These are phyloP conservation scores for Pseudozyma sp. DNA, from an alignment of 1,284 basidiomycete species.

Conservation along the genomic window DNA sequence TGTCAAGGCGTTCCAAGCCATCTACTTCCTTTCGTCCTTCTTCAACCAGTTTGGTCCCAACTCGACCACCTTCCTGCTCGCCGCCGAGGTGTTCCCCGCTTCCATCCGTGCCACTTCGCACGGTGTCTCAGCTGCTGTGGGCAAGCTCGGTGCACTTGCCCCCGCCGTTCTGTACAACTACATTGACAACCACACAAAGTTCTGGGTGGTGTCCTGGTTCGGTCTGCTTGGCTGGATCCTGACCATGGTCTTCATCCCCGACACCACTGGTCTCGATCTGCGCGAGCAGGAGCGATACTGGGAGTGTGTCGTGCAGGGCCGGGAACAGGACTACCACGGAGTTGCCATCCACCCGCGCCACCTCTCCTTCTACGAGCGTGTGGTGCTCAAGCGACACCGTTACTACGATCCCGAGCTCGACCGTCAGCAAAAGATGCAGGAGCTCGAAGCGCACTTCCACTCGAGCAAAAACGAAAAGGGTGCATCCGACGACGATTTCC, in stretches of 20 bases:
- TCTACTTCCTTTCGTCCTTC: conserved; percentile 73
- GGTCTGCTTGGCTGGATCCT: conserved; percentile 71
- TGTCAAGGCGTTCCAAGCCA: conserved; percentile 71
- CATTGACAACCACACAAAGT: conserved; percentile 70
- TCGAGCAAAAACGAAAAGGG: conserved; percentile 41
- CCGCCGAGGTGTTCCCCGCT: conserved; percentile 69
- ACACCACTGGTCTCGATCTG: conserved; percentile 74
- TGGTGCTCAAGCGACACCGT: conserved; percentile 71
- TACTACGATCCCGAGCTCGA: conserved; percentile 73
- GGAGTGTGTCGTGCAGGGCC: conserved; percentile 72
- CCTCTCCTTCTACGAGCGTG: conserved; percentile 71
- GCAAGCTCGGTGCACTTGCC: conserved; percentile 69
- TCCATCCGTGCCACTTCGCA: conserved; percentile 70
- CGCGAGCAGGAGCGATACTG: conserved; percentile 74
- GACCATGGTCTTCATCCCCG: conserved; percentile 72
- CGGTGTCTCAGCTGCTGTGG: conserved; percentile 69
- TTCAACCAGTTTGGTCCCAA: conserved; percentile 74
- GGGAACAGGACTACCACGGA: conserved; percentile 72
- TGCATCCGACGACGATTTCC: conserved; percentile 10
- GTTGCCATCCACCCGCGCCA: conserved; percentile 73
- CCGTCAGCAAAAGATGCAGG: conserved; percentile 71
- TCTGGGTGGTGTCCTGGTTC: conserved; percentile 74
- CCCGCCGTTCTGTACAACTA: conserved; percentile 70
- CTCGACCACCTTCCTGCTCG: conserved; percentile 69
- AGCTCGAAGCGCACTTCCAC: conserved; percentile 71